phyloP scores from a whole-genome alignment of 2,329 filamentous ascomycete species.

The Sphaceloma murrayae region DNA sequence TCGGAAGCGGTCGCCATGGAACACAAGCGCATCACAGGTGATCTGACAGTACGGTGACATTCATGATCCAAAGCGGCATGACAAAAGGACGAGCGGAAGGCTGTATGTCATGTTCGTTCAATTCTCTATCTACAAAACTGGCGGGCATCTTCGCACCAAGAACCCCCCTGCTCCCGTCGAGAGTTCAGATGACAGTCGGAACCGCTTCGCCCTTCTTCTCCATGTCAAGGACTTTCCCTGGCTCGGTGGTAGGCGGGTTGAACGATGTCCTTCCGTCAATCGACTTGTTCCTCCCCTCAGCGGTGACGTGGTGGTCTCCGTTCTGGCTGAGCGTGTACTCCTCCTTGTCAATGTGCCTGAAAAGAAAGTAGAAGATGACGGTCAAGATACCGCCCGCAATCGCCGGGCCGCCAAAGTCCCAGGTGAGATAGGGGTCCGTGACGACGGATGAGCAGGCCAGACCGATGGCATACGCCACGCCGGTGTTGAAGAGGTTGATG shows the following conservation, averaged over 20 bases:
- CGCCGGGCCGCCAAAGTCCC: constrained; percentile 41
- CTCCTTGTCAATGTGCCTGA: constrained; percentile 34
- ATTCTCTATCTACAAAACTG: too few relatives aligned
- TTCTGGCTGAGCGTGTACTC: constrained; percentile 21
- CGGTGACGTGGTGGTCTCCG: constrained; percentile 19
- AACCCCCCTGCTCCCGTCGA: too few relatives aligned
- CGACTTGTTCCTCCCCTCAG: constrained; percentile 15
- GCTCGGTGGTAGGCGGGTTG: constrained; percentile 18
- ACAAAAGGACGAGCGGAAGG: too few relatives aligned
- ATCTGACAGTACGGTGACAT: too few relatives aligned
- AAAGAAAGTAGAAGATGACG: constrained; percentile 40
- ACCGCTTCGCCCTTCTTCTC: constrained; percentile 18
- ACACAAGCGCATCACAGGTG: too few relatives aligned
- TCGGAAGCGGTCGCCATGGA: too few relatives aligned
- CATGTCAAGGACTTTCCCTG: constrained; percentile 11
- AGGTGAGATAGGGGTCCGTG: constrained; percentile 40
- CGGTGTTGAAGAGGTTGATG: constrained; percentile 35
- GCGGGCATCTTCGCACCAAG: too few relatives aligned
- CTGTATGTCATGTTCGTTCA: too few relatives aligned
- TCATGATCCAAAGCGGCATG: too few relatives aligned
- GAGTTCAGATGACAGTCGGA: constrained; percentile 5
- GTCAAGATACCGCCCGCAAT: constrained; percentile 42
- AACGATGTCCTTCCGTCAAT: constrained; percentile 18
- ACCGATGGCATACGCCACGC: constrained; percentile 33
- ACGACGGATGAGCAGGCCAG: constrained; percentile 27